Percentiles rank a stretch among this genome's conserved stretches.
Evolutionary conservation across 1,284 basidiomycete genomes (phyloP).

Genomic region (Moniliophthora roreri): DNA sequence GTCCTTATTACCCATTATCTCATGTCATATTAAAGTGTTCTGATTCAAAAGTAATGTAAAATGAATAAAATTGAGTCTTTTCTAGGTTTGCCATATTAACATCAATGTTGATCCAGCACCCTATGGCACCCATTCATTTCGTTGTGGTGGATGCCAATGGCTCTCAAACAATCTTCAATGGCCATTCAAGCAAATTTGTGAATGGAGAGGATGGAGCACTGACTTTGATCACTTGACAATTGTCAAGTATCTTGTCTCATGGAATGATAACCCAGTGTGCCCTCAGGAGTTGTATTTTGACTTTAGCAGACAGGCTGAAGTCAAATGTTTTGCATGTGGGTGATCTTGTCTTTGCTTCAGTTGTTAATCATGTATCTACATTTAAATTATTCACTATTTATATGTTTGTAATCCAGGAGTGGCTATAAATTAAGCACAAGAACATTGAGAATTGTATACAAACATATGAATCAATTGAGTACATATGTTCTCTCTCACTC

Average conservation of each 20-base stretch:
- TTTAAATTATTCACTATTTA: too few species aligned
- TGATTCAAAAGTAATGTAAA: too few species aligned
- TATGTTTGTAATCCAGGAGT: too few species aligned
- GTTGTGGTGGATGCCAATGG: constrained; percentile 30
- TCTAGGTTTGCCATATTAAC: too few species aligned
- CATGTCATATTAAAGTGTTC: too few species aligned
- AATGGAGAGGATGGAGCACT: constrained; percentile 37
- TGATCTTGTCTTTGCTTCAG: constrained; percentile 27
- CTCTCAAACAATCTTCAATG: constrained; percentile 22
- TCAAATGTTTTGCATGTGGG: constrained; percentile 29
- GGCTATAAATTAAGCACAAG: too few species aligned
- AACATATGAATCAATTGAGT: too few species aligned
- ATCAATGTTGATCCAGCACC: constrained; percentile 25
- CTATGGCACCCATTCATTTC: constrained; percentile 33
- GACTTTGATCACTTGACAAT: constrained; percentile 33
- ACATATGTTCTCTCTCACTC: too few species aligned
- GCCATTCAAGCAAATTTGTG: constrained; percentile 29
- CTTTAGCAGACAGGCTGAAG: constrained; percentile 17
- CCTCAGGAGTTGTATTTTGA: constrained; percentile 31
- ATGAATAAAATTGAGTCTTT: too few species aligned
- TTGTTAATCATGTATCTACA: neutral
- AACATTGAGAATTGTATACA: too few species aligned
- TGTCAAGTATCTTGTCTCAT: constrained; percentile 35
- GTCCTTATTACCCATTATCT: too few species aligned
- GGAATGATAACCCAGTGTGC: constrained; percentile 30